Base-by-base conservation (phyloP, 345 rosid species). In the Isatis tinctoria region DNA sequence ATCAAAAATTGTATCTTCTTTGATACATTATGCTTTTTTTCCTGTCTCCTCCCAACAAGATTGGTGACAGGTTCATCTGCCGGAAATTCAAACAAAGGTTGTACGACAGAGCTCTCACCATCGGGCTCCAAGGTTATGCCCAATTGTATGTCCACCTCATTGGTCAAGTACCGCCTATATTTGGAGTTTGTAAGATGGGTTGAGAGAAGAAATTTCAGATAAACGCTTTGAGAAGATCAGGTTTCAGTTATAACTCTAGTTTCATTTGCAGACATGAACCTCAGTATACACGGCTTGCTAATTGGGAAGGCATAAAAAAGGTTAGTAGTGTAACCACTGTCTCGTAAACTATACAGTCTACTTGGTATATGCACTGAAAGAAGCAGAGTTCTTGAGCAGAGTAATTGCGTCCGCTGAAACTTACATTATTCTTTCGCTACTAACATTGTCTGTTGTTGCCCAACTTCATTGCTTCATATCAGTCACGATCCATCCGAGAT, bases 261-360 rank as follows among this genome's bases (percentile, higher is more conserved):
- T 71, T 43, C 69, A 44, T 54, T 70, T 85, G 82, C 83, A 93
- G 98, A 67, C 98, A 93, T 65, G 87, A 93, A 78, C 91, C 96
- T 76, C 92, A n/a, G 20, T 91, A 85, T 80, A 60, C 96, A 73
- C 87, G 91, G 65, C 96, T 93, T 75, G 96, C 97, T 57, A 87
- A 93, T 63, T 93, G 97, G 97, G 97, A 93, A 77, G 97, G 97
- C 83, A 93, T 93, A 26, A 83, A 73, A 79, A 91, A 75, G 96
- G 98, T 93, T 67, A 32, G 82, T 60, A 57, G 67, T 64, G 60
- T 67, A 64, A 56, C 64, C 13, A 16, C 26, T 45, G 6, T 14
- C n/a, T 40, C 24, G 53, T 69, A 35, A 52, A 44, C 20, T 52
- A 52, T 24, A 43, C 66, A 30, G 1, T 60, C 8, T 36, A 45